Conservation (phyloP, 305 asterid genomes). For the Salvia sclarea region DNA sequence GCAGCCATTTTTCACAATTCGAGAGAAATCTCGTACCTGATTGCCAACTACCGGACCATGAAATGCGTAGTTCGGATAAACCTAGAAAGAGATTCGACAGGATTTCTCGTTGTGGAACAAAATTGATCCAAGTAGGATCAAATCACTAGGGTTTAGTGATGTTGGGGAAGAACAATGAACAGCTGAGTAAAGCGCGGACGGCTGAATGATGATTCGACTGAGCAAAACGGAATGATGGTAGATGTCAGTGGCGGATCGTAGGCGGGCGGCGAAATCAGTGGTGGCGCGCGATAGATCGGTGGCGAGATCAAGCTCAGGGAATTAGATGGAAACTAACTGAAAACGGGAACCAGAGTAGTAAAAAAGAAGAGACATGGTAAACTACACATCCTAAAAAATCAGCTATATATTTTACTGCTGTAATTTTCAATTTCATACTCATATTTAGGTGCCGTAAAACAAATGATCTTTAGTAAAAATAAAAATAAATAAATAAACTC, state of each 20-base stretch:
- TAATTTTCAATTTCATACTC: too few relatives aligned
- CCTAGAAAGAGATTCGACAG: not conserved
- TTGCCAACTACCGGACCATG: conserved; percentile 7
- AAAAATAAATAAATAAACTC: too few relatives aligned
- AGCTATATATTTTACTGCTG: too few relatives aligned
- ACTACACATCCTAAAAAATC: too few relatives aligned
- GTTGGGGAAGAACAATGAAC: not conserved
- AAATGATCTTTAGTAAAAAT: too few relatives aligned
- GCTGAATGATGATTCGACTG: not conserved
- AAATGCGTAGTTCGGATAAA: conserved; percentile 1
- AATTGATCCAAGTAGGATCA: not conserved
- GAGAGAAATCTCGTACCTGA: conserved; percentile 23
- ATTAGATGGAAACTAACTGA: not conserved
- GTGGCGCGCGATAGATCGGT: not conserved
- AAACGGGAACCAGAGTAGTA: not conserved
- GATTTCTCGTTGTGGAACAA: not conserved
- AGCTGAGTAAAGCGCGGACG: not conserved
- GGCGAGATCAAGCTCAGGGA: not conserved
- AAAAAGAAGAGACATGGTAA: not conserved
- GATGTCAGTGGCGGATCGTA: not conserved
- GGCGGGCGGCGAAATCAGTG: not conserved
- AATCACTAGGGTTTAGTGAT: not conserved
- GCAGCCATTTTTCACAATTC: conserved; percentile 48
- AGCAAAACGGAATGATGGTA: not conserved
- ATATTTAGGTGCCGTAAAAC: too few relatives aligned